Evolutionary conservation across 768 basidiomycete genomes (phyloP).

Genomic region (Pleurotus pulmonarius): DNA sequence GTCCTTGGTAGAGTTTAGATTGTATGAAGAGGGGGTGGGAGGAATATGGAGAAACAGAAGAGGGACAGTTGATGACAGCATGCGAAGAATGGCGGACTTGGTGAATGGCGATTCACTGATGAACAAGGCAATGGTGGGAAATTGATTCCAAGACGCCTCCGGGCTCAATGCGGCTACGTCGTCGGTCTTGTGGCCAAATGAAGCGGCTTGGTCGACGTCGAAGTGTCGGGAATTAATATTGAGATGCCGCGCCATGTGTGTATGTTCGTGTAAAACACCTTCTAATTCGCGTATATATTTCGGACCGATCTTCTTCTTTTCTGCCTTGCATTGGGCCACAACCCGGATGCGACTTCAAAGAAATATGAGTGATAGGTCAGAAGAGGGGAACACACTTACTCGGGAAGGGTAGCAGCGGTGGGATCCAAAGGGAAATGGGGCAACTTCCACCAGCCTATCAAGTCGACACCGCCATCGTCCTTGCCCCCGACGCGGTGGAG

Average conservation of each 20-base stretch:
- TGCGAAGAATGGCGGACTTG: conserved; percentile 60
- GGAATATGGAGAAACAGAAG: conserved; percentile 81
- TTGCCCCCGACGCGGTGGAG: conserved; percentile 78
- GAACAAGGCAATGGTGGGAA: conserved; percentile 64
- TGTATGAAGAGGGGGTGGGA: conserved; percentile 15
- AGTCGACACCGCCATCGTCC: conserved; percentile 86
- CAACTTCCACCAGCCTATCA: conserved; percentile 93
- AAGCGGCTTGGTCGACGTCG: background rate
- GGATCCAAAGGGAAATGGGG: conserved; percentile 29
- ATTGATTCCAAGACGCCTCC: conserved; percentile 5
- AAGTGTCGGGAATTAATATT: background rate
- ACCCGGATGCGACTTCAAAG: conserved; percentile 61
- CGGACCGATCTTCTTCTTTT: conserved; percentile 76
- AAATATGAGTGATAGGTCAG: too few species aligned
- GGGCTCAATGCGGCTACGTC: too few species aligned
- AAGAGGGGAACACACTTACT: too few species aligned
- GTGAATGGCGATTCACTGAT: conserved; percentile 84
- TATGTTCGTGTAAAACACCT: conserved; percentile 69
- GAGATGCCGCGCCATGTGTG: conserved; percentile 15
- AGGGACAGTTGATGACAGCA: conserved; percentile 72
- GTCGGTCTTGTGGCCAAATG: too few species aligned
- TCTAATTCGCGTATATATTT: conserved; percentile 86
- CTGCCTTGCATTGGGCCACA: conserved; percentile 89
- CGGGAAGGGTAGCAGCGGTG: background rate
- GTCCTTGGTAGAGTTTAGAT: conserved; percentile 9